Base-by-base conservation (phyloP, 345 rosid species). In the Cochlearia excelsa region DNA sequence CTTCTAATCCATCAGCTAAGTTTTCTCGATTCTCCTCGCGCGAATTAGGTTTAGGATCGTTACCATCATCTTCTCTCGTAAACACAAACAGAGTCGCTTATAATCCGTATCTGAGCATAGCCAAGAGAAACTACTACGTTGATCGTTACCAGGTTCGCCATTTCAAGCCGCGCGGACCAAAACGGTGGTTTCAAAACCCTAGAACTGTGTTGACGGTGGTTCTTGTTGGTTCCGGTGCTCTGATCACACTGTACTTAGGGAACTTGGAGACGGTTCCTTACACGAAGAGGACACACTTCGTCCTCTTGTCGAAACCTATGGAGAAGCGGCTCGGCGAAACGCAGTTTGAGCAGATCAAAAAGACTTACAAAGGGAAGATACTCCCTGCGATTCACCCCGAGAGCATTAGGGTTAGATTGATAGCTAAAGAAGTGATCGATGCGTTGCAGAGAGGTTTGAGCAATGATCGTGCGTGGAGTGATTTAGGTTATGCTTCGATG, bases 321-420 rank as follows among this genome's bases (percentile, higher is more conserved):
- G 97, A 93, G 88, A 84, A 68, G 60, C 61, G 42, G 57, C 34
- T 87, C 1, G 99, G 95, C 0, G 96, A 93, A 71, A 1, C 73
- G 8, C 82, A 82, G 30, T 93, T 93, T 67, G 68, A 87, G 68
- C 68, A 82, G 61, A 61, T 84, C 29, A 93, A 85, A 50, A 75
- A 49, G 4, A 31, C 78, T 16, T 87, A 74, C 54, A 77, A 81
- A 69, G 92, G 96, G 1, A 85, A 89, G 47, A 73, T 85, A 4
- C 72, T 93, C 56, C 96, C 97, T 43, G 79, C 88, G 2, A 78
- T 77, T 7, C 99, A 93, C 75, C 97, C 90, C 0, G 90, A 85
- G 54, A 93, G 97, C 66, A 54, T 90, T 9, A 74, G 92, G 65
- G 79, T 87, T 45, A 82, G 82, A 47, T 51, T 80, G 73, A 87